phyloP scores from a whole-genome alignment of 805 yeast species.

The Kluyveromyces wickerhamii region DNA sequence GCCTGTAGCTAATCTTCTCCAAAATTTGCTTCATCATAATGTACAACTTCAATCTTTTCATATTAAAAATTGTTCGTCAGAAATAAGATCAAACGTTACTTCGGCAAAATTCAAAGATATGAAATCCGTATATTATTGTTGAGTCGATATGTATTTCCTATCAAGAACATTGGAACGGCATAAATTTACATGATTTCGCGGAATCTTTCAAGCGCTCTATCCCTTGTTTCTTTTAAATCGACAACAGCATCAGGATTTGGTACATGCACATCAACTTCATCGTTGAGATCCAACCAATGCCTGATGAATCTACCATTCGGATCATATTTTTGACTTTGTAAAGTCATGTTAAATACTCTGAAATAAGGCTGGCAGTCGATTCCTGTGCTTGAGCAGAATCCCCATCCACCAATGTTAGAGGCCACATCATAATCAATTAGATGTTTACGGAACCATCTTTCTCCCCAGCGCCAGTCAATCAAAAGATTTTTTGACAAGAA shows the following conservation, averaged over 20 bases:
- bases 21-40: too few relatives aligned
- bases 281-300: conserved; percentile 42
- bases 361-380: conserved; percentile 52
- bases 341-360: conserved; percentile 44
- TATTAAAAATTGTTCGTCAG: too few relatives aligned
- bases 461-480: conserved; percentile 51
- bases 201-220: conserved; percentile 36
- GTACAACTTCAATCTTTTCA: too few relatives aligned
- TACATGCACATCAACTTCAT: conserved; percentile 25
- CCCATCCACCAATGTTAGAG: conserved; percentile 54
- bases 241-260: conserved; percentile 38
- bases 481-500: conserved; percentile 43
- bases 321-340: conserved; percentile 44
- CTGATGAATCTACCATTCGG: conserved; percentile 39
- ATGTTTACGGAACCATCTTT: conserved; percentile 40
- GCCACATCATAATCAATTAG: conserved; percentile 47
- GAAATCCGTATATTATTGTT: too few relatives aligned
- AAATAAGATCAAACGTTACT: too few relatives aligned
- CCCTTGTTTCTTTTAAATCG: conserved; percentile 35
- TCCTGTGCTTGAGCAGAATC: conserved; percentile 44
- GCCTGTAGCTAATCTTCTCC: too few relatives aligned
- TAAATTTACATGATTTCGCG: conserved; percentile 33
- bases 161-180: too few relatives aligned
- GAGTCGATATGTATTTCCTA: too few relatives aligned
- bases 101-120: too few relatives aligned